Percentiles rank a stretch among this genome's conserved stretches.
Evolutionary conservation across 257 asterid species (phyloP).

Genomic region (Solanum chmielewskii): DNA sequence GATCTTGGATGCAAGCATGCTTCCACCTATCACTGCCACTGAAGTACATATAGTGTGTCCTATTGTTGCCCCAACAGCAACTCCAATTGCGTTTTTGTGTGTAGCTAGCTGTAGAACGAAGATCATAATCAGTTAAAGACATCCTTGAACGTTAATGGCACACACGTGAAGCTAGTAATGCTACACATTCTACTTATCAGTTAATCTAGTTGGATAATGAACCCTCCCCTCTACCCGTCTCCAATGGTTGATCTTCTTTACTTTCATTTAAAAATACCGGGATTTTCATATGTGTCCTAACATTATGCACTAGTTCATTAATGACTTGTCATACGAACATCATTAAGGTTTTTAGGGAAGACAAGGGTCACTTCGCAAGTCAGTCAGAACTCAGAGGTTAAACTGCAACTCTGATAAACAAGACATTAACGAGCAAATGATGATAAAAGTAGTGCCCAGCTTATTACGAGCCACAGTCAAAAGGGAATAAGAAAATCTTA

Average conservation of each 20-base stretch:
- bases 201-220: neutral
- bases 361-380: neutral
- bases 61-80: slow-evolving; percentile 67
- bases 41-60: slow-evolving; percentile 94
- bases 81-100: slow-evolving; percentile 89
- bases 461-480: neutral
- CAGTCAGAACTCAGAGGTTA: neutral
- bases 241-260: neutral
- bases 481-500: slow-evolving; percentile 26
- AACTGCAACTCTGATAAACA: neutral
- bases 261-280: neutral
- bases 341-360: neutral
- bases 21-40: slow-evolving; percentile 90
- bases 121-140: neutral
- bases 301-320: neutral
- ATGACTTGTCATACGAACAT: neutral
- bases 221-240: neutral
- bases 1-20: slow-evolving; percentile 92
- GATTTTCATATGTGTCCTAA: neutral
- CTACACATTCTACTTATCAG: neutral
- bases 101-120: slow-evolving; percentile 63
- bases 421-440: neutral
- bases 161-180: neutral
- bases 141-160: neutral
- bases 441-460: neutral